Evolutionary conservation across 78 protist species (phyloP).

Genomic region (Dictyostelium discoideum): DNA sequence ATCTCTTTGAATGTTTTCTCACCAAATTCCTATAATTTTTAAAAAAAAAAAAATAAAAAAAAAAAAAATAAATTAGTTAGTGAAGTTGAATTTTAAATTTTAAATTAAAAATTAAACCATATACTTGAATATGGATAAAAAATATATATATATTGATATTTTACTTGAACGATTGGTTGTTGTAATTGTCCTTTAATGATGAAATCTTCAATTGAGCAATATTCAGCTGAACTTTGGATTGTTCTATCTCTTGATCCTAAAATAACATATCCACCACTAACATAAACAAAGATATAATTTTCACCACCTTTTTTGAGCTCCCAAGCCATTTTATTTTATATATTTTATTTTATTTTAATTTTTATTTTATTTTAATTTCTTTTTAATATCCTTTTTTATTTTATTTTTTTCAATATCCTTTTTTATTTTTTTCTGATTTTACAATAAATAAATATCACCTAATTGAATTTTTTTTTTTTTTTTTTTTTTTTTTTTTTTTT

Average conservation of each 20-base stretch:
- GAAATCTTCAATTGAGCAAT: constrained; percentile 74
- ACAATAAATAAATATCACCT: background rate
- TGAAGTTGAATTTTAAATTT: background rate
- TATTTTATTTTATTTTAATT: background rate
- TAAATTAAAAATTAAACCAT: too few species aligned
- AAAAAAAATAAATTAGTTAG: background rate
- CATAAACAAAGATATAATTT: constrained; percentile 61
- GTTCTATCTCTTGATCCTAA: constrained; percentile 57
- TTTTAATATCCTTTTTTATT: background rate
- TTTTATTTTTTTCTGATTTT: background rate
- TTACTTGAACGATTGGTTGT: constrained; percentile 61
- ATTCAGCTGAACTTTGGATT: constrained; percentile 12
- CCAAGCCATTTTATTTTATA: constrained; percentile 76
- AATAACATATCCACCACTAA: constrained; percentile 76
- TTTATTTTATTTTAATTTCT: background rate
- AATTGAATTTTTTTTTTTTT: too few species aligned
- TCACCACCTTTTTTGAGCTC: constrained; percentile 55
- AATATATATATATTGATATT: background rate
- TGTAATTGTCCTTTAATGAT: constrained; percentile 53
- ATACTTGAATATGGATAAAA: too few species aligned
- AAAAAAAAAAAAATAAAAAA: background rate
- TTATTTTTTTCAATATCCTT: too few species aligned
- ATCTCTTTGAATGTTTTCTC: constrained; percentile 53
- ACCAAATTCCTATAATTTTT: constrained; percentile 54
- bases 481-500: too few species aligned